phyloP scores from a whole-genome alignment of 2,329 filamentous ascomycete species.

The Alternaria dauci region DNA sequence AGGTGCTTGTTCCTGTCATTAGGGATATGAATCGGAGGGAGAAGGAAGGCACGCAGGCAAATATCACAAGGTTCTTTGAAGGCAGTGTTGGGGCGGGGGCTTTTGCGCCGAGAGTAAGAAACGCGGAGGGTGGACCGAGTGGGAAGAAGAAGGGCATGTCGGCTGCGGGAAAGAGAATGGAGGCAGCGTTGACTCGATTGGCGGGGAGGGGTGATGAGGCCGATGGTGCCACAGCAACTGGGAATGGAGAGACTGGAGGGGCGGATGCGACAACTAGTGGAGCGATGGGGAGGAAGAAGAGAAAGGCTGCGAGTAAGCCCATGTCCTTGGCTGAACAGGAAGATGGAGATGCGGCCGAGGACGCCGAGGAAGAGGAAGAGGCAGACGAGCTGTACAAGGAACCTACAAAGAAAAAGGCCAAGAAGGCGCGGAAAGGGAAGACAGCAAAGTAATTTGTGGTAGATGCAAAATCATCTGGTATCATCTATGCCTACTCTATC shows the following conservation, averaged over 20 bases:
- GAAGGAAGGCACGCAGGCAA: slow-evolving; percentile 90
- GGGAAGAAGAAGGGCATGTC: slow-evolving; percentile 51
- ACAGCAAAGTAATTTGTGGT: slow-evolving; percentile 1
- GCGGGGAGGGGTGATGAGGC: slow-evolving; percentile 36
- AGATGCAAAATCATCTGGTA: not conserved
- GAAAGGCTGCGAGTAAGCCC: slow-evolving; percentile 25
- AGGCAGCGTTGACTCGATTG: slow-evolving; percentile 43
- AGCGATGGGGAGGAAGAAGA: slow-evolving; percentile 28
- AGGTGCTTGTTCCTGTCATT: slow-evolving; percentile 94
- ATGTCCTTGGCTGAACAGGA: slow-evolving; percentile 22
- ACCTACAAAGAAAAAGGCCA: slow-evolving; percentile 41
- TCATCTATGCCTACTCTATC: slow-evolving; percentile 2
- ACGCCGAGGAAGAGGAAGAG: slow-evolving; percentile 28
- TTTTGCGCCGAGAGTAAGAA: slow-evolving; percentile 74
- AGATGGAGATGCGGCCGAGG: slow-evolving; percentile 16
- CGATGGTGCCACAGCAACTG: slow-evolving; percentile 29
- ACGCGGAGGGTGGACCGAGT: slow-evolving; percentile 64
- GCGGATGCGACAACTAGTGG: slow-evolving; percentile 17
- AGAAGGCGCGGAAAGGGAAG: slow-evolving; percentile 26
- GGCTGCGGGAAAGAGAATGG: slow-evolving; percentile 45
- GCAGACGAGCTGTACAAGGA: slow-evolving; percentile 38
- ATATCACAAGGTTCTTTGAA: slow-evolving; percentile 92
- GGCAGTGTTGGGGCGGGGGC: slow-evolving; percentile 75
- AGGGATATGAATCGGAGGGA: slow-evolving; percentile 91
- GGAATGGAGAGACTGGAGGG: slow-evolving; percentile 28